A percentile compares a stretch with the other conserved stretches of the same genome.
These are phyloP conservation scores for Micractinium sp. DNA, from an alignment of 139 green algal genomes.

Conservation along the genomic window DNA sequence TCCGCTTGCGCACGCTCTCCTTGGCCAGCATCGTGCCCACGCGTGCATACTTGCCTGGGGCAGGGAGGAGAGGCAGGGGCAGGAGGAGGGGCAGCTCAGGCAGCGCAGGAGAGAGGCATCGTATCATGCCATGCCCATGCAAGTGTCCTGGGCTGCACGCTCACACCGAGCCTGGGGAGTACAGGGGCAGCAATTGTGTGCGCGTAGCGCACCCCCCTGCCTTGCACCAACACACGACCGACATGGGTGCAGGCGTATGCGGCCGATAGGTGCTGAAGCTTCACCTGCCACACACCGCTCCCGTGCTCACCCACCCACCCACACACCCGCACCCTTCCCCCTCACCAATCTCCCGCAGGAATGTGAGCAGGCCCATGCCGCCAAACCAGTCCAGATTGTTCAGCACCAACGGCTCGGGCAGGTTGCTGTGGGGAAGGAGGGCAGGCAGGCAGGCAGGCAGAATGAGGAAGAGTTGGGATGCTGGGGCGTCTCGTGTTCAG, in stretches of 20 bases:
- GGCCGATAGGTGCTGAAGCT: too few relatives aligned
- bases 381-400: conserved; percentile 96
- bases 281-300: background rate
- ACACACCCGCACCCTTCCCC: background rate
- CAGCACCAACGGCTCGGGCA: conserved; percentile 61
- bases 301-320: background rate
- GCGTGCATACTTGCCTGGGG: conserved; percentile 85
- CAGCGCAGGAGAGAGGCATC: background rate
- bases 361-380: conserved; percentile 87
- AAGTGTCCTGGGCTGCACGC: too few relatives aligned
- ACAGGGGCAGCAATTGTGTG: too few relatives aligned
- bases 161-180: too few relatives aligned
- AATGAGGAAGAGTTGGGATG: too few relatives aligned
- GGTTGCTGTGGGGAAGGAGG: background rate
- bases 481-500: too few relatives aligned
- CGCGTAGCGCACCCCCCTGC: too few relatives aligned
- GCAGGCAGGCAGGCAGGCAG: too few relatives aligned
- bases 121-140: too few relatives aligned
- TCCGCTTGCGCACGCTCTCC: conserved; percentile 91
- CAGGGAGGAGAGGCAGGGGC: too few relatives aligned
- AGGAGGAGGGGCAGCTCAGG: background rate
- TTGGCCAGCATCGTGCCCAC: conserved; percentile 96
- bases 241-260: too few relatives aligned
- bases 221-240: too few relatives aligned
- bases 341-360: conserved; percentile 88